Percentiles rank a stretch among this genome's conserved stretches.
phyloP scores from a whole-genome alignment of 1,284 basidiomycete species.

The Tilletia walkeri region DNA sequence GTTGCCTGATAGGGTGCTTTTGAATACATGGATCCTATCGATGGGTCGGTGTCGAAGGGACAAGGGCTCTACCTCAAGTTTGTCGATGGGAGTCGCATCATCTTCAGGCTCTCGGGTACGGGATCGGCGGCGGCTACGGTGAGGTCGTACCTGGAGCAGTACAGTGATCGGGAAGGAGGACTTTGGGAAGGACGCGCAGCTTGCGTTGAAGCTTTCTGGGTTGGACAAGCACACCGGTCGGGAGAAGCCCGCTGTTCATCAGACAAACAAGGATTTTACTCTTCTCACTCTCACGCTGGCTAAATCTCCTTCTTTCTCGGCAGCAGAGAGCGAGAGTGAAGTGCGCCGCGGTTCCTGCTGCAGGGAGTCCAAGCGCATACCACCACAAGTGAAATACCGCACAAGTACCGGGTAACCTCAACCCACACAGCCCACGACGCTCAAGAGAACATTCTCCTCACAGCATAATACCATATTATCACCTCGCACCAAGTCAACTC shows the following conservation, averaged over 20 bases:
- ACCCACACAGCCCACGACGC: too few relatives aligned
- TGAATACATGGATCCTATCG: constrained; percentile 95
- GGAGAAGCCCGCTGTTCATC: constrained; percentile 78
- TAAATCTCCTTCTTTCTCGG: too few relatives aligned
- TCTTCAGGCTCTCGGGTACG: constrained; percentile 93
- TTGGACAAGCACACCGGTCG: constrained; percentile 80
- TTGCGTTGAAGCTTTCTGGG: constrained; percentile 78
- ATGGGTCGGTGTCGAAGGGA: constrained; percentile 85
- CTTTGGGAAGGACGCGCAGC: constrained; percentile 75
- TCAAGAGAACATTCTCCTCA: too few relatives aligned
- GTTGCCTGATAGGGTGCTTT: constrained; percentile 82
- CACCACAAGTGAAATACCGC: too few relatives aligned
- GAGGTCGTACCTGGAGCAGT: constrained; percentile 64
- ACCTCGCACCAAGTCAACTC: too few relatives aligned
- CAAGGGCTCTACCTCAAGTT: constrained; percentile 94
- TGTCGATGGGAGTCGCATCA: constrained; percentile 84
- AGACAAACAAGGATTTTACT: too few relatives aligned
- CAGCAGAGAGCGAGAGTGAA: too few relatives aligned
- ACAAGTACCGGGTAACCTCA: too few relatives aligned
- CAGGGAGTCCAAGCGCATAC: too few relatives aligned
- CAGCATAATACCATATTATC: too few relatives aligned
- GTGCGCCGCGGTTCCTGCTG: too few relatives aligned
- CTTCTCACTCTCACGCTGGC: too few relatives aligned
- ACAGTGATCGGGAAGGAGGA: constrained; percentile 75
- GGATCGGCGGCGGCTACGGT: constrained; percentile 89